Base-by-base conservation (phyloP, 2,329 filamentous ascomycete species). In the Sporothrix pseudoabietina region DNA sequence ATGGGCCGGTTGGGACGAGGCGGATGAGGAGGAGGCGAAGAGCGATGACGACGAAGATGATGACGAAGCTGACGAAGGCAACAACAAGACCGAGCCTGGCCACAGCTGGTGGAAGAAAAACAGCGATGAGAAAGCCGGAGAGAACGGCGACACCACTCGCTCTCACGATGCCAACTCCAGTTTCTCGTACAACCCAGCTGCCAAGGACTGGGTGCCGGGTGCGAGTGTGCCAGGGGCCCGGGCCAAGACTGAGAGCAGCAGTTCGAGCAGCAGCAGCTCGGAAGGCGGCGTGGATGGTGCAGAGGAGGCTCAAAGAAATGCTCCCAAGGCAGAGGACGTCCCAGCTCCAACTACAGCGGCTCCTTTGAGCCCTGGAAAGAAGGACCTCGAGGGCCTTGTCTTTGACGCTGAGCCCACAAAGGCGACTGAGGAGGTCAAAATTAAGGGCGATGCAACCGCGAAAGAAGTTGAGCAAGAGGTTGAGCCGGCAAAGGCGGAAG, bases 1-100 rank as follows among this genome's bases (percentile, higher is more conserved):
- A 4, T 75, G 75, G 75, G 72, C 71, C 22, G 66, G 69, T 12
- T 75, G 75, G 74, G 72, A 72, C 32, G 71, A 73, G 30, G 22
- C 8, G 7, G 47, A 49, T 2, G 55, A 59, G 0, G 41, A n/a
- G 2, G 66, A 49, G 7, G n/a, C n/a, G 10, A n/a, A 63, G 10
- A 70, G 8, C 6, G 22, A 19, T 19, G 55, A 68, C 7, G 12
- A 65, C 16, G 44, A 70, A 3, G n/a, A 68, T 7, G 57, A 61
- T 1, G 49, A 70, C 12, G 61, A 26, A 10, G 19, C 19, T 2
- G 39, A 47, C 10, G 22, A 30, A 41, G n/a, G 30, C 4, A 30
- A 68, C 4, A 14, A 19, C 3, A 49, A 49, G 14, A 49, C 14
- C 35, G 35, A 3, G 44, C 44, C 44, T 14, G 14, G 14, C 14